Conservation (phyloP, 768 basidiomycete genomes). For the Naematelia encephala region DNA sequence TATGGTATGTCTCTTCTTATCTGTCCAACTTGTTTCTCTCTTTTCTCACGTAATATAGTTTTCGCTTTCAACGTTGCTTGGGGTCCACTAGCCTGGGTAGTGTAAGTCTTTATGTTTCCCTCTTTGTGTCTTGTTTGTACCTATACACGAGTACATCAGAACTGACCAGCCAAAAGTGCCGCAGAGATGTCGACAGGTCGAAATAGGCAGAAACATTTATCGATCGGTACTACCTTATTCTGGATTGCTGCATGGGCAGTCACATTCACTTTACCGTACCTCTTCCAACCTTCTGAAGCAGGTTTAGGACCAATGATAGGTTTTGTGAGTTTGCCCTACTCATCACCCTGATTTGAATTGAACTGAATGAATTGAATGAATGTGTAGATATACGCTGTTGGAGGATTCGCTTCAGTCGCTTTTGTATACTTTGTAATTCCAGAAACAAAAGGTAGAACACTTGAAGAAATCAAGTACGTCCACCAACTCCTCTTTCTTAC, state of each 20-base stretch:
- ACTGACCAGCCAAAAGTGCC: conserved; percentile 15
- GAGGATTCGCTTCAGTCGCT: conserved; percentile 26
- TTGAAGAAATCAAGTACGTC: conserved; percentile 42
- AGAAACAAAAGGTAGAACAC: conserved; percentile 42
- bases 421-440: conserved; percentile 48
- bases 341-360: not conserved
- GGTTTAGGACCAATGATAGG: conserved; percentile 47
- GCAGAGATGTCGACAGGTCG: conserved; percentile 41
- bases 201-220: conserved; percentile 48
- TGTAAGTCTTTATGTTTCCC: conserved; percentile 9
- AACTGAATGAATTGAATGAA: not conserved
- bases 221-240: conserved; percentile 50
- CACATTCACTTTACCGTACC: conserved; percentile 50
- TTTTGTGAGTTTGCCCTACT: conserved; percentile 28
- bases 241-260: conserved; percentile 50
- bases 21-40: not conserved
- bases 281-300: conserved; percentile 40
- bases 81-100: conserved; percentile 46
- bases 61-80: conserved; percentile 51
- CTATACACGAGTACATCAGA: no score
- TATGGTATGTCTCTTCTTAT: conserved; percentile 21
- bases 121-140: not conserved
- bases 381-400: conserved; percentile 30
- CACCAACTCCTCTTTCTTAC: not conserved
- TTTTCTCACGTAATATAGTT: conserved; percentile 12